Conservation (phyloP, 2,329 filamentous ascomycete genomes). For the Ascochyta clinopodiicola region DNA sequence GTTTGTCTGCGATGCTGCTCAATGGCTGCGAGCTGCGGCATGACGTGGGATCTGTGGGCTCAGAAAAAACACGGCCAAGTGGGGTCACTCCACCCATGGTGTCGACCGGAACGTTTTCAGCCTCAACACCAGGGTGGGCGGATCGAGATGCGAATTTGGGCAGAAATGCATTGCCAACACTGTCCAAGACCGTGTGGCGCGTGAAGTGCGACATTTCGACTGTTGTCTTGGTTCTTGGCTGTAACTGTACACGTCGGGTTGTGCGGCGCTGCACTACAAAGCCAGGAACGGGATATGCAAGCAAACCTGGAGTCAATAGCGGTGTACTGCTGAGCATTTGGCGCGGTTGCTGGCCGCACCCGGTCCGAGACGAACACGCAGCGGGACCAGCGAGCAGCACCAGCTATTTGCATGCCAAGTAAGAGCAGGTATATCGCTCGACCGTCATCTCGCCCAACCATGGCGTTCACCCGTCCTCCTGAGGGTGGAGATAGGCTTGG, state of each 20-base stretch:
- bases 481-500: background rate
- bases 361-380: background rate
- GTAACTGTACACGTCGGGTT: background rate
- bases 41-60: slow-evolving; percentile 15
- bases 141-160: slow-evolving; percentile 5
- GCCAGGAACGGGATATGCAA: background rate
- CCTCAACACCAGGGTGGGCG: slow-evolving; percentile 13
- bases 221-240: background rate
- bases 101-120: slow-evolving; percentile 13
- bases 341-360: background rate
- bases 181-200: too few relatives aligned
- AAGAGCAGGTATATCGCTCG: background rate
- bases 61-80: slow-evolving; percentile 9
- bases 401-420: too few relatives aligned
- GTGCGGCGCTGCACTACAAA: background rate
- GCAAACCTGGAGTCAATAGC: slow-evolving; percentile 3
- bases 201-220: background rate
- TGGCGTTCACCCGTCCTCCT: too few relatives aligned
- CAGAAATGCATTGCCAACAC: background rate
- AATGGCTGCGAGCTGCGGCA: slow-evolving; percentile 15
- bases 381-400: too few relatives aligned
- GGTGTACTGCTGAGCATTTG: background rate
- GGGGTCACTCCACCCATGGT: slow-evolving; percentile 13
- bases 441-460: background rate
- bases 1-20: slow-evolving; percentile 5